A percentile compares a stretch with the other conserved stretches of the same genome.
phyloP scores from a whole-genome alignment of 2,329 filamentous ascomycete genomes.

The Pseudogymnoascus sp. region DNA sequence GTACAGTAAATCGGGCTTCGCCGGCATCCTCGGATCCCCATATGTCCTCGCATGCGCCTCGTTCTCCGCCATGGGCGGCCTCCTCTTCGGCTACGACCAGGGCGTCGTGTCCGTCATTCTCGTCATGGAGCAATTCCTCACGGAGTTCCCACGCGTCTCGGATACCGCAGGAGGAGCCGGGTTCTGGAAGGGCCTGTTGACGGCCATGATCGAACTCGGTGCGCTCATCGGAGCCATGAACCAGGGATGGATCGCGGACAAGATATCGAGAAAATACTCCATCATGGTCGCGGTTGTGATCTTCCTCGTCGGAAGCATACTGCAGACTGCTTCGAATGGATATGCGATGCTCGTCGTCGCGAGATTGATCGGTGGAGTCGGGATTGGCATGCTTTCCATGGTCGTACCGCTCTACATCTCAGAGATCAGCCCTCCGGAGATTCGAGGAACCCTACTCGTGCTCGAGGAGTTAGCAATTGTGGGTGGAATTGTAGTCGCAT shows the following conservation, averaged over 20 bases:
- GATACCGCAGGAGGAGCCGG: slow-evolving; percentile 26
- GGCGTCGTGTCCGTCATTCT: slow-evolving; percentile 35
- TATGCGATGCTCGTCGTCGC: slow-evolving; percentile 45
- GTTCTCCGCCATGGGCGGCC: slow-evolving; percentile 32
- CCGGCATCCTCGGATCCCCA: slow-evolving; percentile 27
- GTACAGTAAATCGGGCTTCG: slow-evolving; percentile 20
- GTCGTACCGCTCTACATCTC: slow-evolving; percentile 46
- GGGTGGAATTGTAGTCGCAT: slow-evolving; percentile 36
- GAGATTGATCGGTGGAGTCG: slow-evolving; percentile 42
- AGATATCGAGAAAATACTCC: slow-evolving; percentile 43
- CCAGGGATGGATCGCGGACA: slow-evolving; percentile 43
- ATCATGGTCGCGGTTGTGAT: slow-evolving; percentile 43
- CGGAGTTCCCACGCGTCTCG: slow-evolving; percentile 29
- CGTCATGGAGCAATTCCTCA: slow-evolving; percentile 31
- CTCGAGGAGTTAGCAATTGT: slow-evolving; percentile 33
- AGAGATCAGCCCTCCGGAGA: slow-evolving; percentile 39
- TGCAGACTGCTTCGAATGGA: slow-evolving; percentile 43
- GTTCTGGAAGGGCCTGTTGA: slow-evolving; percentile 31
- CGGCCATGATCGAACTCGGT: slow-evolving; percentile 48
- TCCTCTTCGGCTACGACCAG: slow-evolving; percentile 36
- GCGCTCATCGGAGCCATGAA: slow-evolving; percentile 38
- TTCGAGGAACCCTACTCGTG: slow-evolving; percentile 16
- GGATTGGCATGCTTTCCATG: slow-evolving; percentile 43
- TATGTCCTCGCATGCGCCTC: slow-evolving; percentile 30
- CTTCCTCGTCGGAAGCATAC: slow-evolving; percentile 41